Evolutionary conservation across 148 eudicot genomes (phyloP).

Genomic region (Nepenthes gracilis): DNA sequence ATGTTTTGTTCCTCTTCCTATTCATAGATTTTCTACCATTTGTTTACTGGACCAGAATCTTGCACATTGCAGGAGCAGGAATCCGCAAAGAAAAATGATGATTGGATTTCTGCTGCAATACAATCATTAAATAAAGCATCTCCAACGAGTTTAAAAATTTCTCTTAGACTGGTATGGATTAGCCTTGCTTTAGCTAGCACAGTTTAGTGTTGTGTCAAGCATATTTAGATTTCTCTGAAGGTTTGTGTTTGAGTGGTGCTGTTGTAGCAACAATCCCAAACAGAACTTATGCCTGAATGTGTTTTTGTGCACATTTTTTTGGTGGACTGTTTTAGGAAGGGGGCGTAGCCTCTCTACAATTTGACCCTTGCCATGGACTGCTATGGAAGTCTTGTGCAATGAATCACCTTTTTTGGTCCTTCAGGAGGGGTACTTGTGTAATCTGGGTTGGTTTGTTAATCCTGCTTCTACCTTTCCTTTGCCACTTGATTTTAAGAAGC

Average conservation of each 20-base stretch:
- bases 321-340: too few species aligned
- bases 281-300: not conserved
- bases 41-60: not conserved
- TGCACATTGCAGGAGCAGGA: constrained; percentile 47
- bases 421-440: too few species aligned
- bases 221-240: not conserved
- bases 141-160: constrained; percentile 81
- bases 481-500: too few species aligned
- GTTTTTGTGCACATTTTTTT: too few species aligned
- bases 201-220: too few species aligned
- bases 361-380: too few species aligned
- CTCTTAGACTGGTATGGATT: constrained; percentile 71
- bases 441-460: too few species aligned
- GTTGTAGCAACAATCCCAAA: not conserved
- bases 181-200: not conserved
- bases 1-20: not conserved
- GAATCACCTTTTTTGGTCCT: too few species aligned
- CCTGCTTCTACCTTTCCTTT: too few species aligned
- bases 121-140: constrained; percentile 72
- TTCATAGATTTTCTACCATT: not conserved
- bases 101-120: constrained; percentile 63
- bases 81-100: constrained; percentile 33
- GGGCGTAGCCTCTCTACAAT: too few species aligned
- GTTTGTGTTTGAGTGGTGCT: not conserved
- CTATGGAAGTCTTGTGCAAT: too few species aligned